Evolutionary conservation across 352 stramenopile genomes (phyloP).

Genomic region (Phytopythium oedochilum): DNA sequence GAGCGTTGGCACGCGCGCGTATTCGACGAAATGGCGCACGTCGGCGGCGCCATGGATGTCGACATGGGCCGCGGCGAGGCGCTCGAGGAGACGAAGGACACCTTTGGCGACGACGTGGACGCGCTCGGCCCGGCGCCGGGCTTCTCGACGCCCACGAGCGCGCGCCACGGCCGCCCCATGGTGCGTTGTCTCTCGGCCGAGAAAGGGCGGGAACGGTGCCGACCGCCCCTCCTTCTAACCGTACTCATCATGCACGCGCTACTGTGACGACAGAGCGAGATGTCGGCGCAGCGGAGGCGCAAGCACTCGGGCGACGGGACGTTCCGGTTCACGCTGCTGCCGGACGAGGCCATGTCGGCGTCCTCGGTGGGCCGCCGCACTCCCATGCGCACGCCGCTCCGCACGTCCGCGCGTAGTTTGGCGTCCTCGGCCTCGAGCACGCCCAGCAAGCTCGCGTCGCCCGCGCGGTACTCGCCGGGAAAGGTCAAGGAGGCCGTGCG

Average conservation of each 20-base stretch:
- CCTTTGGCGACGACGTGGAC: conserved; percentile 6
- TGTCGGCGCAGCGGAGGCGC: conserved; percentile 19
- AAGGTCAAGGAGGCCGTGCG: conserved; percentile 77
- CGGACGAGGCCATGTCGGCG: conserved; percentile 21
- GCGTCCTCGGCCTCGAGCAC: conserved; percentile 20
- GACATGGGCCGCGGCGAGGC: conserved; percentile 19
- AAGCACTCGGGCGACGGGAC: conserved; percentile 17
- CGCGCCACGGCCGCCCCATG: conserved; percentile 5
- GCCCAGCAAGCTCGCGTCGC: conserved; percentile 35
- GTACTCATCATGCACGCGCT: too few relatives aligned
- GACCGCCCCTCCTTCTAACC: too few relatives aligned
- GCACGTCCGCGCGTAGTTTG: not conserved
- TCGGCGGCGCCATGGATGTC: conserved; percentile 15
- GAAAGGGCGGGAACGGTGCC: not conserved
- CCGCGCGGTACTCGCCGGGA: conserved; percentile 61
- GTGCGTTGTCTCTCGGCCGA: not conserved
- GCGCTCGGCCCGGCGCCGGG: conserved; percentile 3
- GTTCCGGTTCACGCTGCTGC: conserved; percentile 63
- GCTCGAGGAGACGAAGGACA: conserved; percentile 10
- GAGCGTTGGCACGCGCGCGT: not conserved
- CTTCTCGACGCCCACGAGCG: conserved; percentile 17
- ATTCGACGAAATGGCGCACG: not conserved
- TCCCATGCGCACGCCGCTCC: conserved; percentile 19
- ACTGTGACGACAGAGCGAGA: not conserved
- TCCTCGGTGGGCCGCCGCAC: conserved; percentile 6